Evolutionary conservation across 176 grass and related monocot genomes (phyloP).

Genomic region (Zizania latifolia): DNA sequence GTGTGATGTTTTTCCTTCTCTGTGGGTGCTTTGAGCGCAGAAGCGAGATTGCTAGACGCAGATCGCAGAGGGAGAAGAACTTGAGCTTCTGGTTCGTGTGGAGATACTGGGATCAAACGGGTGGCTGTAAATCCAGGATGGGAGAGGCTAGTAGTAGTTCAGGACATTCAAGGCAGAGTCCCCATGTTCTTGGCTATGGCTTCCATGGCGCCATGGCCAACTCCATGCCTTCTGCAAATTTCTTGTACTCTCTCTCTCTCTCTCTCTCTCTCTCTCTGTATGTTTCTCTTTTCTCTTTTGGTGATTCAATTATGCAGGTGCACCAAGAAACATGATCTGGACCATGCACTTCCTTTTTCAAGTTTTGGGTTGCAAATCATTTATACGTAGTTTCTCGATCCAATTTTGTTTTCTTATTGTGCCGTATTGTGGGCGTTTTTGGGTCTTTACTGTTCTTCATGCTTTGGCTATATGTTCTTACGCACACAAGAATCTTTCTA

Average conservation of each 20-base stretch:
- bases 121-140: conserved; percentile 14
- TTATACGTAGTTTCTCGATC: background rate
- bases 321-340: background rate
- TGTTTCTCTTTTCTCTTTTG: background rate
- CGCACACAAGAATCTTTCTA: background rate
- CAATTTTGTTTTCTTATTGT: background rate
- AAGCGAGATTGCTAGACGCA: background rate
- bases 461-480: background rate
- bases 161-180: conserved; percentile 9
- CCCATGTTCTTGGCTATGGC: conserved; percentile 34
- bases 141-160: conserved; percentile 40
- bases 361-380: background rate
- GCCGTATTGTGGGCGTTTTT: background rate
- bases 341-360: background rate
- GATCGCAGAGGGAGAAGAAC: background rate
- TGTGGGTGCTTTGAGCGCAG: background rate
- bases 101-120: background rate
- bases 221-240: conserved; percentile 35
- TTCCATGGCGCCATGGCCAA: conserved; percentile 37
- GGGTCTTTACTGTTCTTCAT: conserved; percentile 9
- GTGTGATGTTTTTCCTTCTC: background rate
- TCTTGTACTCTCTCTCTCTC: too few species aligned
- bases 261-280: background rate
- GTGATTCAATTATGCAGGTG: background rate
- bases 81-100: background rate